Evolutionary conservation across 306 rosid genomes (phyloP).

Genomic region (Gillenia trifoliata): DNA sequence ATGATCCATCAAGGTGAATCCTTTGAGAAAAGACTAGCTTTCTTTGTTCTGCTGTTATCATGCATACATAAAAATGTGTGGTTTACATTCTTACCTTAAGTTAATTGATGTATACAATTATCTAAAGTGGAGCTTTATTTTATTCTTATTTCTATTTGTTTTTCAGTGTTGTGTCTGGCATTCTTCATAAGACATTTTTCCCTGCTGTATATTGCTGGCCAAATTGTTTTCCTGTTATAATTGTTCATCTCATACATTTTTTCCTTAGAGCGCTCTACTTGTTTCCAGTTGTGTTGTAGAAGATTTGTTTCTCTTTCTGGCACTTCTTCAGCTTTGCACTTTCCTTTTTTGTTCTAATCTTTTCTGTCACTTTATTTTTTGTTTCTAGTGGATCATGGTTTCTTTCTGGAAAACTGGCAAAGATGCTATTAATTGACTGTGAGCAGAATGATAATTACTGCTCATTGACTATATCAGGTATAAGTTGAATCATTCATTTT

Average conservation of each 20-base stretch:
- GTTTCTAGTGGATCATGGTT: constrained; percentile 74
- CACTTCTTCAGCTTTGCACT: background rate
- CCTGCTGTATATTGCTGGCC: background rate
- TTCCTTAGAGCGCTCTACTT: background rate
- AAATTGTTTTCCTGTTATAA: background rate
- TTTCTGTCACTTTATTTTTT: constrained; percentile 6
- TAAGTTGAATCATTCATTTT: constrained; percentile 7
- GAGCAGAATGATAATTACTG: constrained; percentile 64
- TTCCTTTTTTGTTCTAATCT: constrained; percentile 7
- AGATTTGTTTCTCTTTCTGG: background rate
- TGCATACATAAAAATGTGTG: background rate
- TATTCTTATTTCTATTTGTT: background rate
- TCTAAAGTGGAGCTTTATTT: constrained; percentile 2
- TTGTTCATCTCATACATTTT: background rate
- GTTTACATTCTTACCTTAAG: background rate
- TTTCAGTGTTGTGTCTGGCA: background rate
- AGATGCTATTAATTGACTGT: constrained; percentile 73
- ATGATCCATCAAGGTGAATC: constrained; percentile 56
- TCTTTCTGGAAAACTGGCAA: constrained; percentile 77
- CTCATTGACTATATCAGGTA: constrained; percentile 73
- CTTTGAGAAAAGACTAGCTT: background rate
- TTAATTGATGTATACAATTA: background rate
- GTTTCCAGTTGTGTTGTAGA: background rate
- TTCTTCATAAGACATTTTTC: background rate
- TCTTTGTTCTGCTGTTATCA: background rate